Base-by-base conservation (phyloP, 2,329 filamentous ascomycete genomes). In the Talaromyces marneffei region DNA sequence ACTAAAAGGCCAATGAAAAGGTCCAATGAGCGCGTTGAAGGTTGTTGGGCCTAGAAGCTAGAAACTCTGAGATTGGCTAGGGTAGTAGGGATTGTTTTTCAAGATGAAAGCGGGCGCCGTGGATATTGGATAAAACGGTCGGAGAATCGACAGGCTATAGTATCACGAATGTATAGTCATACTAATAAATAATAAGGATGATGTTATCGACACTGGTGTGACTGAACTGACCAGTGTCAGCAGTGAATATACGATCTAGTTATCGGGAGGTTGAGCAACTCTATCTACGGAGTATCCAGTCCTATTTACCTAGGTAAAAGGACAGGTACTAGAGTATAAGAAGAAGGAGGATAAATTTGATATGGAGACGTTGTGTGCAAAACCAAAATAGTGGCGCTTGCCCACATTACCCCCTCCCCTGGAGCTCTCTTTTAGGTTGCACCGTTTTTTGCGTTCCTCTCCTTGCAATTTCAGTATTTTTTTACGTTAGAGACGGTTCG, bases 301-400 rank as follows among this genome's bases (percentile, higher is more conserved):
- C n/a, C n/a, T 40, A 18, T 29, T 6, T 48, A 27, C 44, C 44
- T 48, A 27, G 44, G 23, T 10, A 48, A n/a, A n/a, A 48, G n/a
- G 23, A n/a, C 23, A 48, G 23, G 48, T n/a, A 23, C 48, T 52
- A 52, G 48, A 20, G 27, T 33, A 29, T 12, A 52, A 52, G 27
- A 52, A 52, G 48, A 52, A 52, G 48, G 48, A 52, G 48, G 48
- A 52, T 52, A 52, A 31, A 12, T 29, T 50, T 31, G 48, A 52
- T 52, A 35, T 52, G 48, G 48, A 52, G 29, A 33, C 48, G 29
- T 29, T 20, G 48, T 48, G 29, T n/a, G n/a, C n/a, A n/a, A n/a
- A n/a, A n/a, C n/a, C 48, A 18, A 52, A 52, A 52, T 52, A 18
- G 48, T 52, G 48, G 48, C 48, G 48, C 23, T 33, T 52, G 33